Percentiles rank a stretch among this genome's conserved stretches.
These are phyloP conservation scores for Lomentospora prolificans DNA, from an alignment of 2,329 filamentous ascomycete species.

Conservation along the genomic window DNA sequence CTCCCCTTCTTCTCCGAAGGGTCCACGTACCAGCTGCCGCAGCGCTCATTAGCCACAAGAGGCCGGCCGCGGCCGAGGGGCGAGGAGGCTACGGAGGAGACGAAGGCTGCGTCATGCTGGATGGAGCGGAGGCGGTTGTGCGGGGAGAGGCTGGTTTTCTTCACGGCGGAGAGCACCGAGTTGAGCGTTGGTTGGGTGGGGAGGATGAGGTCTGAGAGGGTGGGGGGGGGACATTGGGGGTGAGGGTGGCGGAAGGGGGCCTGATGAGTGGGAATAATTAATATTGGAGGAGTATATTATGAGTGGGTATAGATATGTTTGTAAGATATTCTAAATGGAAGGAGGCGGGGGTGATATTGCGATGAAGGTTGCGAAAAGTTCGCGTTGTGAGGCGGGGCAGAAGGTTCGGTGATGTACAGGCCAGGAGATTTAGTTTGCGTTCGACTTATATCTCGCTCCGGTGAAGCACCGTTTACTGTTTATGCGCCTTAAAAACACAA, in stretches of 20 bases:
- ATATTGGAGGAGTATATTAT: no score
- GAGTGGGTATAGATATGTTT: no score
- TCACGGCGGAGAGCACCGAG: conserved; percentile 60
- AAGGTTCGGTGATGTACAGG: no score
- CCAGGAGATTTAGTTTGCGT: no score
- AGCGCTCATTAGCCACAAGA: conserved; percentile 85
- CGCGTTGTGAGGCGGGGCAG: no score
- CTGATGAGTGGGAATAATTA: background rate
- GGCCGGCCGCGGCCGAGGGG: conserved; percentile 42
- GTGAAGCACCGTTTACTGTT: no score
- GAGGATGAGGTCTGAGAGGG: conserved; percentile 35
- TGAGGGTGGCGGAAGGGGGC: conserved; percentile 1
- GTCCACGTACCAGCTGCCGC: conserved; percentile 88
- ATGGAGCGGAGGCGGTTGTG: conserved; percentile 78
- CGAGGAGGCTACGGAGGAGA: conserved; percentile 46
- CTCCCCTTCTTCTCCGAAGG: conserved; percentile 56
- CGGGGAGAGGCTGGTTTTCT: conserved; percentile 61
- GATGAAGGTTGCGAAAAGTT: no score
- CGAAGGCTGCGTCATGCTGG: conserved; percentile 64
- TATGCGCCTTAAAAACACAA: no score
- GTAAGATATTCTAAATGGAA: no score
- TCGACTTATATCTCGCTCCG: no score
- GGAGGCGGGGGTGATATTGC: no score
- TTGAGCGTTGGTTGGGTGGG: conserved; percentile 55
- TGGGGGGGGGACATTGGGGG: conserved; percentile 12